Evolutionary conservation across 2,329 filamentous ascomycete species (phyloP).

Genomic region (Dactylellina sp.): DNA sequence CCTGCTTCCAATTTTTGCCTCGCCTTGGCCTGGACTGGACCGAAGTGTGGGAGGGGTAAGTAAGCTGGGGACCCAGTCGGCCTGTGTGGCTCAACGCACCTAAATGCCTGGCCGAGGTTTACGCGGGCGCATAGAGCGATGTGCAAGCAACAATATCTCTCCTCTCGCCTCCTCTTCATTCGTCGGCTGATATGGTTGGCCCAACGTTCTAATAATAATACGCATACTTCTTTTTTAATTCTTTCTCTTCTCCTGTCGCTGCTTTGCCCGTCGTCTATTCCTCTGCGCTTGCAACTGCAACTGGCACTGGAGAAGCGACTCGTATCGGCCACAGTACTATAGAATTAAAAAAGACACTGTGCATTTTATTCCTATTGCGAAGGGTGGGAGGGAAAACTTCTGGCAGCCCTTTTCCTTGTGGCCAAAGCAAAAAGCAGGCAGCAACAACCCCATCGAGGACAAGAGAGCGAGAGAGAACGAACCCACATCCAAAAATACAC

Average conservation of each 20-base stretch:
- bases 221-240: conserved; percentile 4
- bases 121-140: conserved; percentile 52
- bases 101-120: conserved; percentile 35
- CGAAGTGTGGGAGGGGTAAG: conserved; percentile 45
- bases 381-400: conserved; percentile 4
- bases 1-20: conserved; percentile 54
- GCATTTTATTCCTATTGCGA: conserved; percentile 1
- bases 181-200: conserved; percentile 54
- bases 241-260: conserved; percentile 11
- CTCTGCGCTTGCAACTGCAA: conserved; percentile 35
- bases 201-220: conserved; percentile 55
- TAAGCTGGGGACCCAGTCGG: too few species aligned
- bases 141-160: conserved; percentile 26
- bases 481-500: conserved; percentile 55
- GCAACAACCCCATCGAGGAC: conserved; percentile 30
- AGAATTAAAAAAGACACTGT: background rate
- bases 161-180: conserved; percentile 27
- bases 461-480: background rate
- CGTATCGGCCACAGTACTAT: conserved; percentile 11
- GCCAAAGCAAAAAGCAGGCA: conserved; percentile 41
- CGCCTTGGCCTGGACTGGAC: conserved; percentile 31
- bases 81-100: conserved; percentile 46
- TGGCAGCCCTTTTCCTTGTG: conserved; percentile 15
- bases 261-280: conserved; percentile 21
- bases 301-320: conserved; percentile 5